Percentiles rank a stretch among this genome's conserved stretches.
These are phyloP conservation scores for Smithsoniella earleae DNA, from an alignment of 163 green algal genomes.

Conservation along the genomic window DNA sequence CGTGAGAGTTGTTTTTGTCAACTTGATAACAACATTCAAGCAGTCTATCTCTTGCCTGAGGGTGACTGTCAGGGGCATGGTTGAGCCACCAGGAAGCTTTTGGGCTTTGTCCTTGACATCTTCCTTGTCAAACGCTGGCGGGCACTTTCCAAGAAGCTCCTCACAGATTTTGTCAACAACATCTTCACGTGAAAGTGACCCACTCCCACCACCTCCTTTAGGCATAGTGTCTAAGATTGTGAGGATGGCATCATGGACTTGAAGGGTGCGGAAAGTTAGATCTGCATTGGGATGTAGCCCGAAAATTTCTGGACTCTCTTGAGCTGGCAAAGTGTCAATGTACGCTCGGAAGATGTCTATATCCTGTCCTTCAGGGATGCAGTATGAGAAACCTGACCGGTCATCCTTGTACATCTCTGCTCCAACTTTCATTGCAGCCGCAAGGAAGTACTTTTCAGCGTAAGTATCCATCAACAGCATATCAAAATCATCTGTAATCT, in stretches of 20 bases:
- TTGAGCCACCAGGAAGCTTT: slow-evolving; percentile 67
- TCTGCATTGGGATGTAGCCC: slow-evolving; percentile 89
- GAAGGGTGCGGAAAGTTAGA: slow-evolving; percentile 81
- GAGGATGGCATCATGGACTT: slow-evolving; percentile 51
- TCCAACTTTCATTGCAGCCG: slow-evolving; percentile 32
- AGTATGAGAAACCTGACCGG: slow-evolving; percentile 54
- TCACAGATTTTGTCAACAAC: slow-evolving; percentile 76
- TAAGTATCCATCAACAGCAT: slow-evolving; percentile 84
- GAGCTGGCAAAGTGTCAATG: slow-evolving; percentile 70
- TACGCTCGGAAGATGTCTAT: slow-evolving; percentile 69
- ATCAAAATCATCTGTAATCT: slow-evolving; percentile 92
- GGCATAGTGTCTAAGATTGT: slow-evolving; percentile 88
- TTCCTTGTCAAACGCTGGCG: slow-evolving; percentile 72
- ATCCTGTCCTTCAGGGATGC: slow-evolving; percentile 59
- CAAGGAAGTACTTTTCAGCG: slow-evolving; percentile 69
- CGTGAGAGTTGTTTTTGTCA: slow-evolving; percentile 63
- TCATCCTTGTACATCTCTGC: slow-evolving; percentile 72
- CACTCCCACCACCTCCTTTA: slow-evolving; percentile 54
- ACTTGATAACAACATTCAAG: slow-evolving; percentile 70
- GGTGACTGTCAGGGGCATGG: slow-evolving; percentile 76
- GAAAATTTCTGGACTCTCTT: slow-evolving; percentile 85
- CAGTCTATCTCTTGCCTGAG: slow-evolving; percentile 86
- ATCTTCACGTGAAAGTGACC: slow-evolving; percentile 64
- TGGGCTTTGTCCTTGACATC: slow-evolving; percentile 71
- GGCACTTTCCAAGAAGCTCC: slow-evolving; percentile 76